Conservation (phyloP, 2,329 filamentous ascomycete genomes). For the Penicillium concentricum region DNA sequence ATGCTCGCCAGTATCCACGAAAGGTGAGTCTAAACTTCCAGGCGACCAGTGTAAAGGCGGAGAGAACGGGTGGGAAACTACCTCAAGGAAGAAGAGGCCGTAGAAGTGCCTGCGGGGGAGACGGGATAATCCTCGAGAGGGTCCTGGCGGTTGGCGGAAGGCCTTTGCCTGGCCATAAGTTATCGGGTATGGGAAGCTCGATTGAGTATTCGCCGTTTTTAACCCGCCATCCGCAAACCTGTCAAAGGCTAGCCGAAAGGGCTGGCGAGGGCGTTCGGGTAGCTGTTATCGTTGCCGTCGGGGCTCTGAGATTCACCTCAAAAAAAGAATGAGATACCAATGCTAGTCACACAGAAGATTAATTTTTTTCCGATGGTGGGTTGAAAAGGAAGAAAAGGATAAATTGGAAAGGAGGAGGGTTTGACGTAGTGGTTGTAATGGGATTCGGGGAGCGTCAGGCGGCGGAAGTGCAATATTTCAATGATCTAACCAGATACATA, state of each 20-base stretch:
- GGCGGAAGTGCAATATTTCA: constrained; percentile 33
- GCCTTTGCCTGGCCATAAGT: constrained; percentile 51
- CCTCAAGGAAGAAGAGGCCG: constrained; percentile 36
- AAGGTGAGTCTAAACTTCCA: neutral
- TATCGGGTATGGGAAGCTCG: constrained; percentile 33
- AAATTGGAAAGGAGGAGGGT: constrained; percentile 9
- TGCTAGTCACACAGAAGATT: neutral
- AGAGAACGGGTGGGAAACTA: constrained; percentile 31
- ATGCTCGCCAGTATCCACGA: neutral
- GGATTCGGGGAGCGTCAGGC: constrained; percentile 37
- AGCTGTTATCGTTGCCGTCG: constrained; percentile 2
- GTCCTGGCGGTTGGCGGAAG: constrained; percentile 45
- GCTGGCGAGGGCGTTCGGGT: constrained; percentile 3
- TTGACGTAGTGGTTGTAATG: constrained; percentile 31
- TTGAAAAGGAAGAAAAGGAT: constrained; percentile 3
- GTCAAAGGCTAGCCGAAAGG: constrained; percentile 18
- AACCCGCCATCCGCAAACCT: constrained; percentile 45
- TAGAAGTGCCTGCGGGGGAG: constrained; percentile 29
- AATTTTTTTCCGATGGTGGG: neutral
- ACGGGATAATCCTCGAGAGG: constrained; percentile 42
- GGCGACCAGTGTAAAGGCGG: neutral
- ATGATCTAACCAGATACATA: constrained; percentile 21
- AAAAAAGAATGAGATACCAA: neutral
- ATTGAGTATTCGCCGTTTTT: constrained; percentile 35
- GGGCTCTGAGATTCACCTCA: constrained; percentile 1